phyloP scores from a whole-genome alignment of 768 basidiomycete species.

The Daedaleopsis nitida region DNA sequence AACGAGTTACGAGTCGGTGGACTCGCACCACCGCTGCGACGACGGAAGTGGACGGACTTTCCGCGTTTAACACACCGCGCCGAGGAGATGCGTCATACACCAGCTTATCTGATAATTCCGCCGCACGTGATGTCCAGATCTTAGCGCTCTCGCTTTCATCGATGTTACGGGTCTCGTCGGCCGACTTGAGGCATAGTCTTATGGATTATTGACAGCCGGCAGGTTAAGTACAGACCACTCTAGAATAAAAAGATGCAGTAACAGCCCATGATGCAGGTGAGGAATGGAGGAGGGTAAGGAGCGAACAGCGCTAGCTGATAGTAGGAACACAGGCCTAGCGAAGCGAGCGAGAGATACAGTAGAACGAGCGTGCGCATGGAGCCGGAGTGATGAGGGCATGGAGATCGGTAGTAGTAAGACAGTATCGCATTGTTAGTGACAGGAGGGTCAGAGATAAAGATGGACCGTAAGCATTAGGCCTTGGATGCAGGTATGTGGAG shows the following conservation, averaged over 20 bases:
- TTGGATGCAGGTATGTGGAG: slow-evolving; percentile 86
- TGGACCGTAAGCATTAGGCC: slow-evolving; percentile 44
- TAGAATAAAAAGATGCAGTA: slow-evolving; percentile 24
- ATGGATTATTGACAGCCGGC: slow-evolving; percentile 21
- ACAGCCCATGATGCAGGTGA: slow-evolving; percentile 20
- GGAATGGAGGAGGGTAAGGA: slow-evolving; percentile 15
- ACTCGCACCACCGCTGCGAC: slow-evolving; percentile 15
- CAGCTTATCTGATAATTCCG: slow-evolving; percentile 19
- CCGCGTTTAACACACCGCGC: background rate
- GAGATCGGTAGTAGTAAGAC: slow-evolving; percentile 14
- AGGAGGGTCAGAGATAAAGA: background rate
- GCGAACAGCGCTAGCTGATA: slow-evolving; percentile 12
- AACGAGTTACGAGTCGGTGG: slow-evolving; percentile 7
- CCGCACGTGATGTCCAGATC: background rate
- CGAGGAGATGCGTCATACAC: slow-evolving; percentile 16
- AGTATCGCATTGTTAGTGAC: slow-evolving; percentile 18
- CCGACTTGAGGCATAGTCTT: background rate
- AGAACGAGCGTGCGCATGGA: slow-evolving; percentile 21
- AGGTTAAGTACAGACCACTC: slow-evolving; percentile 23
- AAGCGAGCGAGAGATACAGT: slow-evolving; percentile 19
- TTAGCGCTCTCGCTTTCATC: slow-evolving; percentile 5
- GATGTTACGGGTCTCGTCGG: background rate
- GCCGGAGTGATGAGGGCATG: slow-evolving; percentile 11
- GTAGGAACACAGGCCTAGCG: slow-evolving; percentile 19
- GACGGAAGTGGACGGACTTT: slow-evolving; percentile 3